phyloP scores from a whole-genome alignment of 2,329 filamentous ascomycete genomes.

The Penicillium brevicompactum region DNA sequence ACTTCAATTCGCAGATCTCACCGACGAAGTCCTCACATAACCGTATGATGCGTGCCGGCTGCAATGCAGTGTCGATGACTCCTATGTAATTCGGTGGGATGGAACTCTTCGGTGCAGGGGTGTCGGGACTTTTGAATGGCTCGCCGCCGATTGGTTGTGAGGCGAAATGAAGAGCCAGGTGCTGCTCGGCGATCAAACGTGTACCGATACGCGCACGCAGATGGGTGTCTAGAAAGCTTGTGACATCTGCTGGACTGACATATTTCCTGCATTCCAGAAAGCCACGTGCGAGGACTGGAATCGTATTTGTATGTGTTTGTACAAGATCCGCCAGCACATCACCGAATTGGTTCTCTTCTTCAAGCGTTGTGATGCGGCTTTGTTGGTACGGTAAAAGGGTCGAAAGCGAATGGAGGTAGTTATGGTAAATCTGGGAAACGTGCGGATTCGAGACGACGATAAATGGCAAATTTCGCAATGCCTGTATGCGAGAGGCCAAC shows the following conservation, averaged over 20 bases:
- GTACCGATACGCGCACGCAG: conserved; percentile 92
- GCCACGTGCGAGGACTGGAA: conserved; percentile 85
- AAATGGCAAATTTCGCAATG: conserved; percentile 88
- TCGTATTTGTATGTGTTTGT: conserved; percentile 90
- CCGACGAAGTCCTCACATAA: conserved; percentile 87
- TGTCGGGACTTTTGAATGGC: conserved; percentile 29
- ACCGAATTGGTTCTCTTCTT: conserved; percentile 89
- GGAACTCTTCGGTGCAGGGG: conserved; percentile 21
- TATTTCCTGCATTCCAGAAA: conserved; percentile 94
- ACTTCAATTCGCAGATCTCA: conserved; percentile 95
- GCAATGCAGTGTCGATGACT: conserved; percentile 88
- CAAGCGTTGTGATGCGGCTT: conserved; percentile 70
- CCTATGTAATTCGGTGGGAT: conserved; percentile 72
- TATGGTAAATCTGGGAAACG: conserved; percentile 90
- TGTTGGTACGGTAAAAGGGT: conserved; percentile 84
- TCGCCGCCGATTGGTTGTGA: conserved; percentile 71
- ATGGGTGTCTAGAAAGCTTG: conserved; percentile 88
- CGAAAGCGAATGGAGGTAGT: conserved; percentile 90
- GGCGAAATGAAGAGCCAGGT: conserved; percentile 82
- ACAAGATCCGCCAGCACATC: conserved; percentile 94
- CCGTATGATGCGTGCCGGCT: conserved; percentile 78
- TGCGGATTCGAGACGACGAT: conserved; percentile 98
- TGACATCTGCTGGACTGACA: conserved; percentile 80
- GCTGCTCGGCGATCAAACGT: conserved; percentile 90
- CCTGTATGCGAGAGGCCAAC: conserved; percentile 90